Conservation (phyloP, 768 basidiomycete genomes). For the Saitozyma sp. region DNA sequence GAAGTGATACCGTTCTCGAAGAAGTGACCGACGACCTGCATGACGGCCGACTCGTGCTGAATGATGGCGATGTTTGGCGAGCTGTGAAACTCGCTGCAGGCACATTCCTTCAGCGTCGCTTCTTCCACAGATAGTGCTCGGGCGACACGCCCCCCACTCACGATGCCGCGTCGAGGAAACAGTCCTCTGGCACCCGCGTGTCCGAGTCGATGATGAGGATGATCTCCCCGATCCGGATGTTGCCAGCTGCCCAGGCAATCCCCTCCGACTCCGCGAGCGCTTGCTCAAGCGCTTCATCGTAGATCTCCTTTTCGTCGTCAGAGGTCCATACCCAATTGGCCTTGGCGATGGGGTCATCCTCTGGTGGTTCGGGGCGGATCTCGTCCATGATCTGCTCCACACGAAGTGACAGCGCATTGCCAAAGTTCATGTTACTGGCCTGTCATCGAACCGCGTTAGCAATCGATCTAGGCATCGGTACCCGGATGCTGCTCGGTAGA, state of each 20-base stretch:
- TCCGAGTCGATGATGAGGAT: slow-evolving; percentile 82
- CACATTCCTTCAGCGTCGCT: slow-evolving; percentile 3
- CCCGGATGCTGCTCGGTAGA: neutral
- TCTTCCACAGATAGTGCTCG: neutral
- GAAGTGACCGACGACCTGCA: slow-evolving; percentile 57
- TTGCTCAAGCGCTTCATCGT: slow-evolving; percentile 68
- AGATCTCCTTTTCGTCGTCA: slow-evolving; percentile 66
- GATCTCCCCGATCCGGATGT: slow-evolving; percentile 63
- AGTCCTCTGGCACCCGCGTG: slow-evolving; percentile 78
- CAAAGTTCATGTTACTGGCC: slow-evolving; percentile 92
- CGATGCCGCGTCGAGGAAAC: slow-evolving; percentile 78
- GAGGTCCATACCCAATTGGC: slow-evolving; percentile 58
- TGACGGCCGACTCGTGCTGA: slow-evolving; percentile 43
- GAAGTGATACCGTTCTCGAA: slow-evolving; percentile 87
- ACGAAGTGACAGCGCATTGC: slow-evolving; percentile 65
- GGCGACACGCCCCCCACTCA: slow-evolving; percentile 8
- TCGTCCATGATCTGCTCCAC: slow-evolving; percentile 59
- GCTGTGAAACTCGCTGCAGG: slow-evolving; percentile 64
- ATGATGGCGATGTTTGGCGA: slow-evolving; percentile 84
- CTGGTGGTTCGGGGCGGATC: slow-evolving; percentile 58
- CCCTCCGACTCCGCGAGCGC: slow-evolving; percentile 69
- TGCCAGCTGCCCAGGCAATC: slow-evolving; percentile 70
- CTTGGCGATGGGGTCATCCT: slow-evolving; percentile 13
- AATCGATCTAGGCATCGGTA: too few relatives aligned
- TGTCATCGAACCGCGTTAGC: neutral